Evolutionary conservation across 2,329 filamentous ascomycete species (phyloP).

Genomic region (Ramularia endophylla): DNA sequence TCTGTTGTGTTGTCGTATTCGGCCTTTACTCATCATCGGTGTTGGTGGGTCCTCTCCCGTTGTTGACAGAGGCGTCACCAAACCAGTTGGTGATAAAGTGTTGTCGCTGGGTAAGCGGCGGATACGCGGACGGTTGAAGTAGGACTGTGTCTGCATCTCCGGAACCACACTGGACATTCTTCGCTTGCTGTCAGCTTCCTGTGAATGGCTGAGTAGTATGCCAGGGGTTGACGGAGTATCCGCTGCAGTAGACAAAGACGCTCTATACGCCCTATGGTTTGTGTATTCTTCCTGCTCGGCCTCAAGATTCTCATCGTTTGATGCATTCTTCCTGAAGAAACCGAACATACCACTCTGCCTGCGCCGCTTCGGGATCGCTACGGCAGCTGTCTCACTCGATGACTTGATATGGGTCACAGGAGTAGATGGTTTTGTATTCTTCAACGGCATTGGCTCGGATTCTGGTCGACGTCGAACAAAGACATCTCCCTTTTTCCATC

Average conservation of each 20-base stretch:
- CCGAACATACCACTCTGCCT: constrained; percentile 16
- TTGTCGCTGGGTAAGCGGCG: constrained; percentile 8
- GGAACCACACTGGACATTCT: constrained; percentile 9
- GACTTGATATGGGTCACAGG: background rate
- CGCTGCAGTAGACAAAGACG: background rate
- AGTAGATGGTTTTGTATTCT: background rate
- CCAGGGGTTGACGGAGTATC: constrained; percentile 9
- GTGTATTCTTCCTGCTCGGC: background rate
- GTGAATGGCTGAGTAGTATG: constrained; percentile 11
- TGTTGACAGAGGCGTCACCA: constrained; percentile 5
- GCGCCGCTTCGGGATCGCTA: constrained; percentile 5
- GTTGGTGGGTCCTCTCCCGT: constrained; percentile 2
- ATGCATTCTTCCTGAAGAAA: constrained; percentile 13
- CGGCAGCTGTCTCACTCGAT: background rate
- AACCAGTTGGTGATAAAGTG: constrained; percentile 6
- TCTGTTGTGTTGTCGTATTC: constrained; percentile 9
- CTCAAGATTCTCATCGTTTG: constrained; percentile 7
- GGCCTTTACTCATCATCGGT: background rate
- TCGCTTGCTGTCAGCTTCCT: constrained; percentile 3
- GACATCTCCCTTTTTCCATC: no score
- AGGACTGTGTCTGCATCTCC: constrained; percentile 13
- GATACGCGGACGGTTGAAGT: constrained; percentile 10
- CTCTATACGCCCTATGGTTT: background rate
- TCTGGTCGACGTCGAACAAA: background rate
- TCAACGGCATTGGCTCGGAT: background rate